Percentiles rank a stretch among this genome's conserved stretches.
Evolutionary conservation across 2,329 filamentous ascomycete genomes (phyloP).

Genomic region (Aspergillus sp.): DNA sequence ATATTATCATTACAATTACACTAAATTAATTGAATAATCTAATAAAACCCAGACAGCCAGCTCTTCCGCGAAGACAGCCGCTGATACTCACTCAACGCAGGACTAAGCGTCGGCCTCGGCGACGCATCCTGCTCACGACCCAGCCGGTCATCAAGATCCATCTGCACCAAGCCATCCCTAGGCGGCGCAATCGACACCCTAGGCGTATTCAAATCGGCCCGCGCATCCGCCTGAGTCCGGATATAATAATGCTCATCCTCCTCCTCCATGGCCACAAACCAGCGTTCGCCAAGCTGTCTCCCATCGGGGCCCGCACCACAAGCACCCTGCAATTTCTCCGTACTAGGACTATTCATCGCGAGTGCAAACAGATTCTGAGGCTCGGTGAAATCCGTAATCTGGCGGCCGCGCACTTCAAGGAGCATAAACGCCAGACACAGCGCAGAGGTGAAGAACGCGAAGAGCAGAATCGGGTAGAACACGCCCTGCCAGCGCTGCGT

Average conservation of each 20-base stretch:
- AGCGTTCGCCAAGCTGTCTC: conserved; percentile 48
- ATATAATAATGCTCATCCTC: conserved; percentile 56
- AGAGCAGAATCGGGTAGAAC: conserved; percentile 66
- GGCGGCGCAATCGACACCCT: background rate
- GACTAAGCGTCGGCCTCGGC: conserved; percentile 31
- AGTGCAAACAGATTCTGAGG: conserved; percentile 73
- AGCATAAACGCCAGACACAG: conserved; percentile 65
- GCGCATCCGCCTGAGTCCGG: conserved; percentile 28
- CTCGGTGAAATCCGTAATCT: conserved; percentile 77
- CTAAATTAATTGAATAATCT: background rate
- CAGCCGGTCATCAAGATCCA: conserved; percentile 9
- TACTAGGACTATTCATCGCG: conserved; percentile 65
- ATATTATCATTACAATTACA: background rate
- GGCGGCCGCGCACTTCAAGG: conserved; percentile 52
- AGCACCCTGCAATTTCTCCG: conserved; percentile 51
- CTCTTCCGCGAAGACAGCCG: conserved; percentile 28
- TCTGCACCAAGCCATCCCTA: conserved; percentile 16
- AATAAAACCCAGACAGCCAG: conserved; percentile 29
- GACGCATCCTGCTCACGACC: conserved; percentile 2
- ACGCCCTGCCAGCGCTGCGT: conserved; percentile 59
- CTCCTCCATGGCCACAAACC: conserved; percentile 48
- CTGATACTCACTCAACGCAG: conserved; percentile 35
- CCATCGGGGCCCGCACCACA: conserved; percentile 58
- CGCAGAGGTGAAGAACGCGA: conserved; percentile 67
- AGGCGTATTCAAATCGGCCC: conserved; percentile 20